Conservation (phyloP, 345 rosid genomes). For the Luvunga scandens region DNA sequence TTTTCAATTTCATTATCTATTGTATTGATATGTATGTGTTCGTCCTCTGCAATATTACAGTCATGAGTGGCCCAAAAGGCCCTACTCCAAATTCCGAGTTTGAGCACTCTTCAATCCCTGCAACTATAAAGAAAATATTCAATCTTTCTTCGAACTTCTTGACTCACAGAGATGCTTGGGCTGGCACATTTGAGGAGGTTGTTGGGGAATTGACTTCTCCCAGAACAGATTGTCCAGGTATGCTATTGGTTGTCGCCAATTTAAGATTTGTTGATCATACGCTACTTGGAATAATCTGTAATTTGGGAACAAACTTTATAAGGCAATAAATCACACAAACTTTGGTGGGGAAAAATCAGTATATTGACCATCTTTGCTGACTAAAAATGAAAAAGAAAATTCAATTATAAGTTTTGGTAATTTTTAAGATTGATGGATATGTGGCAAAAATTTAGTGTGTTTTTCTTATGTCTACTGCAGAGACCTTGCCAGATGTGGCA, state of each 20-base stretch:
- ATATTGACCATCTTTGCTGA: not conserved
- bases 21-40: not conserved
- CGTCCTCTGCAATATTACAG: conserved; percentile 31
- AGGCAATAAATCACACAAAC: not conserved
- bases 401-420: not conserved
- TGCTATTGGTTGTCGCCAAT: not conserved
- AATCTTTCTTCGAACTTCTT: conserved; percentile 80
- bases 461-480: conserved; percentile 31
- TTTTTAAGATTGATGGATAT: not conserved
- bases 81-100: conserved; percentile 76
- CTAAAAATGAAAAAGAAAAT: not conserved
- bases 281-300: not conserved
- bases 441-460: not conserved
- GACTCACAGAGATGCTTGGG: conserved; percentile 98
- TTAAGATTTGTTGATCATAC: not conserved
- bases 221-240: conserved; percentile 91
- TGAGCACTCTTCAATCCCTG: conserved; percentile 95
- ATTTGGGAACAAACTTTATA: not conserved
- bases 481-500: conserved; percentile 63
- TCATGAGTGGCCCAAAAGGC: conserved; percentile 62
- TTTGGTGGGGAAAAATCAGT: not conserved
- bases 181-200: conserved; percentile 82
- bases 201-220: conserved; percentile 63
- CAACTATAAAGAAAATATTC: conserved; percentile 91
- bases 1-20: not conserved